These are phyloP conservation scores for Macrocybe gigantea DNA, from an alignment of 768 basidiomycete species.

Conservation along the genomic window DNA sequence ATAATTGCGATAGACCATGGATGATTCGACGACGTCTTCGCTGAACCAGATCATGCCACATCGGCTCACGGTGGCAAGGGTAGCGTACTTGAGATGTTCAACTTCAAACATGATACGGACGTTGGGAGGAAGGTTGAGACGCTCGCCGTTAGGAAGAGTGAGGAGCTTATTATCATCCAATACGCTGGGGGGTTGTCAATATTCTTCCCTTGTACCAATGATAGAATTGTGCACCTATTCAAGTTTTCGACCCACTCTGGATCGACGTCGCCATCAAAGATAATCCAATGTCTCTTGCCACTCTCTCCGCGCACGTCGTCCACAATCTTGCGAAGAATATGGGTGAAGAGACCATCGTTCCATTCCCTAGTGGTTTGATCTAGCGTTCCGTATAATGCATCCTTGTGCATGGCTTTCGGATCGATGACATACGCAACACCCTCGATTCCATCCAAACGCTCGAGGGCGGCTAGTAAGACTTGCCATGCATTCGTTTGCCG, in stretches of 20 bases:
- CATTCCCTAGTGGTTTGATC: conserved; percentile 97
- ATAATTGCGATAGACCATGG: conserved; percentile 90
- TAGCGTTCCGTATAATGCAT: conserved; percentile 93
- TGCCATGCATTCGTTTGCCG: conserved; percentile 98
- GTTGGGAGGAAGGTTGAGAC: conserved; percentile 92
- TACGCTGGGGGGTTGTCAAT: conserved; percentile 50
- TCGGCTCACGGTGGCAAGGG: conserved; percentile 96
- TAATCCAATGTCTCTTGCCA: conserved; percentile 96
- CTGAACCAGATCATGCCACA: conserved; percentile 99
- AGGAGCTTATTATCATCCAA: conserved; percentile 97
- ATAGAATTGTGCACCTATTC: conserved; percentile 65
- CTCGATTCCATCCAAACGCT: conserved; percentile 87
- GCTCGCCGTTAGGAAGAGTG: conserved; percentile 96
- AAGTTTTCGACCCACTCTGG: conserved; percentile 99
- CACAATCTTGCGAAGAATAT: conserved; percentile 94
- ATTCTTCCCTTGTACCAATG: neutral
- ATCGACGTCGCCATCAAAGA: conserved; percentile 99
- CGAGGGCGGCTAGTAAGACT: conserved; percentile 84
- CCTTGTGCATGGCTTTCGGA: conserved; percentile 98
- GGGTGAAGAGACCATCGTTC: conserved; percentile 98
- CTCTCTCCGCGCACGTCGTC: conserved; percentile 99
- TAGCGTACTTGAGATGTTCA: conserved; percentile 95
- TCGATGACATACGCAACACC: conserved; percentile 96
- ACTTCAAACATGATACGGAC: conserved; percentile 99
- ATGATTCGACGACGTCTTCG: conserved; percentile 86